Conservation (phyloP, 2,329 filamentous ascomycete genomes). For the Fusarium sp. region DNA sequence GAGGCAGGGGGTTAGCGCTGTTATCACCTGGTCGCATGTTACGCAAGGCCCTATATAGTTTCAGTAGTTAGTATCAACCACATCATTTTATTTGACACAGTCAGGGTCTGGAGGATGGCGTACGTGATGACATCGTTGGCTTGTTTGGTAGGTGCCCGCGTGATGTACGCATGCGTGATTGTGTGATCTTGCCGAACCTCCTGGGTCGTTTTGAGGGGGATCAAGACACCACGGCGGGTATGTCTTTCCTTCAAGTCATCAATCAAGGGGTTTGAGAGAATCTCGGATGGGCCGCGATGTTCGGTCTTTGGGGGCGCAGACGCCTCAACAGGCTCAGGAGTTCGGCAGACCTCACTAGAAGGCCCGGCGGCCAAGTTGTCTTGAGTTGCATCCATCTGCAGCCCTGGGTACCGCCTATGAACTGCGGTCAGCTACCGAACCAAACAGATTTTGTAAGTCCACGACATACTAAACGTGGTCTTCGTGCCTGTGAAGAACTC, state of each 20-base stretch:
- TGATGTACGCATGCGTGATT: conserved; percentile 73
- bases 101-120: conserved; percentile 45
- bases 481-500: neutral
- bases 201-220: conserved; percentile 72
- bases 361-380: conserved; percentile 31
- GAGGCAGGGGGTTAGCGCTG: conserved; percentile 71
- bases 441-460: neutral
- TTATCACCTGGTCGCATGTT: conserved; percentile 64
- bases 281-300: conserved; percentile 33
- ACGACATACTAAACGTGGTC: conserved; percentile 4
- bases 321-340: conserved; percentile 14
- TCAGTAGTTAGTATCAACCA: conserved; percentile 24
- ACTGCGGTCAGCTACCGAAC: neutral
- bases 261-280: conserved; percentile 51
- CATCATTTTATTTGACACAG: neutral
- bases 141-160: conserved; percentile 75
- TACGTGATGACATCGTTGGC: conserved; percentile 80
- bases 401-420: neutral
- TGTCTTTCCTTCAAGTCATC: conserved; percentile 50
- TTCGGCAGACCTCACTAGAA: conserved; percentile 5
- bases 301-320: conserved; percentile 31
- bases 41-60: conserved; percentile 60
- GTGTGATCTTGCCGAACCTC: conserved; percentile 69
- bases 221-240: conserved; percentile 60
- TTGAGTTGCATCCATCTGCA: neutral